Percentiles rank a stretch among this genome's conserved stretches.
phyloP scores from a whole-genome alignment of 176 grass and related monocot genomes.

The Oropetium thomaeum region DNA sequence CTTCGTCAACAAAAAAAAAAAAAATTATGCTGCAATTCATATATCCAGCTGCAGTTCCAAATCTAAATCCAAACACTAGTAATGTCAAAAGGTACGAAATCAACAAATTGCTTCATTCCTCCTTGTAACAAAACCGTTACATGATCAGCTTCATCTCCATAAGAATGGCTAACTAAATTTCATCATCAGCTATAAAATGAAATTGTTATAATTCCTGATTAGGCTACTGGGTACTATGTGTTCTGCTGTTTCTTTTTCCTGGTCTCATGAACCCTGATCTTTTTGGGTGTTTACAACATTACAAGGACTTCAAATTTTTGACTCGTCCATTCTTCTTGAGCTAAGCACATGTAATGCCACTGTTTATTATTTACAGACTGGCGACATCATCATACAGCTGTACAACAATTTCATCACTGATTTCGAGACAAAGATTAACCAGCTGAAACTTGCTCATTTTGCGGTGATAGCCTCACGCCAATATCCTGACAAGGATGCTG shows the following conservation, averaged over 20 bases:
- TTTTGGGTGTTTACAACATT: not conserved
- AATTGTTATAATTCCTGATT: not conserved
- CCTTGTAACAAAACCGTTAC: not conserved
- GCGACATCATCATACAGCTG: constrained; percentile 82
- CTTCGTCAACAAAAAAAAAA: not conserved
- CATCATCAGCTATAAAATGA: not conserved
- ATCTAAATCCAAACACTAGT: no score
- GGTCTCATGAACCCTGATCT: not conserved
- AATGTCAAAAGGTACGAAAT: no score
- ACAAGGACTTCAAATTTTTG: not conserved
- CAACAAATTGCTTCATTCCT: not conserved
- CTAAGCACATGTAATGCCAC: not conserved
- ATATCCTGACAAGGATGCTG: constrained; percentile 73
- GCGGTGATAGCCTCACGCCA: constrained; percentile 72
- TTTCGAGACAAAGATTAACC: constrained; percentile 90
- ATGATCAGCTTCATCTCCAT: no score
- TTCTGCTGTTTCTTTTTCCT: not conserved
- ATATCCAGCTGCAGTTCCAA: not conserved
- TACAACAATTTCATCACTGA: constrained; percentile 90
- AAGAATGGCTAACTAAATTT: no score
- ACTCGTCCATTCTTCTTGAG: not conserved
- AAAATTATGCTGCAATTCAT: not conserved
- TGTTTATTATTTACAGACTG: constrained; percentile 48
- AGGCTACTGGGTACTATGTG: not conserved
- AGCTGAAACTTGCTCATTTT: constrained; percentile 84